phyloP scores from a whole-genome alignment of 768 basidiomycete species.

The Mycena olivaceomarginata region DNA sequence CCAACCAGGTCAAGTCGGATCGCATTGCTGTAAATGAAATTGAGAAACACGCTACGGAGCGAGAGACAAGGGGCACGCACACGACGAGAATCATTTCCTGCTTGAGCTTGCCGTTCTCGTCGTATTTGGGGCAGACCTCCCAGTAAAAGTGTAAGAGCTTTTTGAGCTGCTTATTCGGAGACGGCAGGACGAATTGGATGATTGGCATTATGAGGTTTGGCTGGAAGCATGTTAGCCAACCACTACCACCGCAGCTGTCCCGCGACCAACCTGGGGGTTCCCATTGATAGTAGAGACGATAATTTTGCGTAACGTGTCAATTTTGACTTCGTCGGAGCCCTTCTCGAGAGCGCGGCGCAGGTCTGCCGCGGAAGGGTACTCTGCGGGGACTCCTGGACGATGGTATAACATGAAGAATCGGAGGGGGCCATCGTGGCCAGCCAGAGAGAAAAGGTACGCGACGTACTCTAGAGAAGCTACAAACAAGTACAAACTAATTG shows the following conservation, averaged over 20 bases:
- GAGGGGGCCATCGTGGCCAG: constrained; percentile 61
- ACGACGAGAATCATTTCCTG: constrained; percentile 99
- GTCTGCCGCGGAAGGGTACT: constrained; percentile 88
- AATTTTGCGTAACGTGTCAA: constrained; percentile 96
- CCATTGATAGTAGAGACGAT: constrained; percentile 96
- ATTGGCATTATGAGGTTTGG: constrained; percentile 97
- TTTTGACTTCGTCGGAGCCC: constrained; percentile 96
- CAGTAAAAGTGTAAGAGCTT: constrained; percentile 97
- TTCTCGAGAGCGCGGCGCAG: constrained; percentile 92
- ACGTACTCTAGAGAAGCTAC: no score
- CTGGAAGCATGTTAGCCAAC: constrained; percentile 59
- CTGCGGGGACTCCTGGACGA: constrained; percentile 84
- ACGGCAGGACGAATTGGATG: constrained; percentile 98
- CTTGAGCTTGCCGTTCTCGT: constrained; percentile 97
- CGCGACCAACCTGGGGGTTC: constrained; percentile 84
- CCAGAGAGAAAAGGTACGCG: constrained; percentile 8
- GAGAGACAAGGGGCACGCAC: constrained; percentile 68
- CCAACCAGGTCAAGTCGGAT: constrained; percentile 95
- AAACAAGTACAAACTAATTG: no score
- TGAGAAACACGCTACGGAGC: not conserved
- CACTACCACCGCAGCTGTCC: not conserved
- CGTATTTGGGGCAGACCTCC: constrained; percentile 98
- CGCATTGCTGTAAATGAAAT: constrained; percentile 76
- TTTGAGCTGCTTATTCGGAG: constrained; percentile 96
- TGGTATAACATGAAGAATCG: constrained; percentile 85